Base-by-base conservation (phyloP, 495 filamentous ascomycete genomes). In the Tuber indicum region DNA sequence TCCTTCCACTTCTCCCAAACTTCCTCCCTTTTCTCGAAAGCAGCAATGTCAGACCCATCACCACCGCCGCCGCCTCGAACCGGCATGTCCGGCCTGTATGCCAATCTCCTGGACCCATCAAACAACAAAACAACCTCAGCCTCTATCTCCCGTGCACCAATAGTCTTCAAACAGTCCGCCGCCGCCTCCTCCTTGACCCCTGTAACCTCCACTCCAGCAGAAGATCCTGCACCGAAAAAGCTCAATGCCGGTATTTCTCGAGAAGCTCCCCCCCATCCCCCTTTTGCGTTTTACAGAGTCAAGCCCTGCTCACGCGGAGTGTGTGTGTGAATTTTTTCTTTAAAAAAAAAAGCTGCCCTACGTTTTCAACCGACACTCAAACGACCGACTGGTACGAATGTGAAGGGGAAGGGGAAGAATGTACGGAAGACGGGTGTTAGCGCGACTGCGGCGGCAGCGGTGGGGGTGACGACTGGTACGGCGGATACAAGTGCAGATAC, bases 351-450 rank as follows among this genome's bases (percentile, higher is more conserved):
- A 91, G 90, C 88, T 85, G 90, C 93, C 81, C 87, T 98, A 77
- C 91, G 92, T 82, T 97, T 97, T 86, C 95, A 97, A 84, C 94
- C 94, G 62, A 92, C 90, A 52, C 78, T 83, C 70, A 92, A 90
- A 83, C 85, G 92, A 80, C 94, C 94, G 36, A 93, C 96, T 76
- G 83, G 88, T 73, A 86, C 89, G 46, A 90, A 91, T 82, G 73
- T 84, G 66, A 97, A 93, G 81, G 84, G 89, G 4, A 97, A 94
- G 82, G 82, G 90, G 2, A 91, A 90, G 75, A 83, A 83, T 85
- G 26, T 81, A 81, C 79, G 79, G 52, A 89, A 88, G 79, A 83
- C 84, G n/a, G 74, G 81, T 23, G 73, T 70, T 75, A 83, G 47
- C 77, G 69, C 80, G 3, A 66, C 82, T 3, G 70, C 46, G 10